Evolutionary conservation across 2,329 filamentous ascomycete species (phyloP), one percentile per base, ranked within the genome.

Genomic region (Paecilomyces fulvus): DNA sequence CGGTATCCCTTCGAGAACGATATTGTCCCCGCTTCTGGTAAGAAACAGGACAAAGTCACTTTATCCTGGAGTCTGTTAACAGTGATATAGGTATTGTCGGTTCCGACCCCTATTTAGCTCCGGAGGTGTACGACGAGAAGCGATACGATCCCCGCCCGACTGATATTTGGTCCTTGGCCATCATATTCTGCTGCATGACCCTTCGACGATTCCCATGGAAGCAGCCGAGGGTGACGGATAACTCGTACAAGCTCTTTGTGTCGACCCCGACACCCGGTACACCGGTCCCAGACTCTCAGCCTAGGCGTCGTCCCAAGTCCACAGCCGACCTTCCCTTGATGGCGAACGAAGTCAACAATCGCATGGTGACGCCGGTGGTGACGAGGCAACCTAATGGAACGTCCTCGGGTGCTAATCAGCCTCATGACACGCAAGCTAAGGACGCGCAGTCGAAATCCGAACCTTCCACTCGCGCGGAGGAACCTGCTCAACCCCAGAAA

Each of bases 121-220:
- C 94, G 0, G 94, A 99, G 73, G 94, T 99, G 0, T 97, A 97
- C 67, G 92, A 96, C 62, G 84, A 92, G 60, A 85, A 88, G 62
- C 92, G 91, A 68, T 99, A 99, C 70, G 92, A 99, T 67, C 91
- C 94, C 0, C 88, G 92, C 60, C 90, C 91, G 6, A 90, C 92
- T 1, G 94, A 99, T 74, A 91, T 99, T 58, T 99, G 94, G 94
- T 99, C 94, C 10, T 79, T 99, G 58, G 94, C 92, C 17, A 99
- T 99, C 64, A 97, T 99, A 55, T 99, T 92, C 75, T 97, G 94
- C 74, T 99, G 94, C 78, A 99, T 99, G 94, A 94, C 90, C 4
- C 79, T 99, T 48, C 83, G 94, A 21, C 81, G 94, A 33, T 99
- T 99, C 68, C 94, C 94, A 0, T 99, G 94, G 94, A 99, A 99